Evolutionary conservation across 2,329 filamentous ascomycete species (phyloP).

Genomic region (Pseudodiploospora longispora): DNA sequence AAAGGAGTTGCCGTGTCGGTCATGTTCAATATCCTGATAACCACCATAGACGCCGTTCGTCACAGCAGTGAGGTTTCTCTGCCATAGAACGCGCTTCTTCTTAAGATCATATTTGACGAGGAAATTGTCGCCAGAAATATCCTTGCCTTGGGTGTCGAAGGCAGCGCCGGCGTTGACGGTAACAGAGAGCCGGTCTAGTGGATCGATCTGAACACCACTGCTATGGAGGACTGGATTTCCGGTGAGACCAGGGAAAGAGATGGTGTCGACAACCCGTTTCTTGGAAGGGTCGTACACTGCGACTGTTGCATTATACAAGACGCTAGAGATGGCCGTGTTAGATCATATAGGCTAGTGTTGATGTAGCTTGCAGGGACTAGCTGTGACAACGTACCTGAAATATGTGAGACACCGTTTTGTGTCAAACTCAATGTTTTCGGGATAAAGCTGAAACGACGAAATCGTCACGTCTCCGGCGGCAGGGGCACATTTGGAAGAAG

Average conservation of each 20-base stretch:
- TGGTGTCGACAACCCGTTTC: constrained; percentile 15
- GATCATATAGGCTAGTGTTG: no score
- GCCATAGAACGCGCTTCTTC: constrained; percentile 19
- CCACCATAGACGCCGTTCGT: constrained; percentile 24
- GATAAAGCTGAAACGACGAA: constrained; percentile 2
- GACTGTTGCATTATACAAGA: constrained; percentile 2
- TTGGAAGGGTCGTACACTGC: constrained; percentile 2
- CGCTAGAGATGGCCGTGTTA: background rate
- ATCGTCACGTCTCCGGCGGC: no score
- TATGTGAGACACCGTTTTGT: constrained; percentile 12
- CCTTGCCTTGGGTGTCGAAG: constrained; percentile 24
- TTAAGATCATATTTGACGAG: constrained; percentile 27
- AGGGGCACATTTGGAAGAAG: no score
- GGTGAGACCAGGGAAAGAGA: constrained; percentile 22
- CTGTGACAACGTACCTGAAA: constrained; percentile 9
- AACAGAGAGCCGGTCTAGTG: constrained; percentile 24
- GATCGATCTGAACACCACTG: constrained; percentile 28
- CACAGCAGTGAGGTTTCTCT: constrained; percentile 22
- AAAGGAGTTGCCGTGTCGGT: constrained; percentile 26
- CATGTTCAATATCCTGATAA: constrained; percentile 32
- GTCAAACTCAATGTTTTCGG: constrained; percentile 16
- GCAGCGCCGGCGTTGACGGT: constrained; percentile 26
- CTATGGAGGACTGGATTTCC: constrained; percentile 9
- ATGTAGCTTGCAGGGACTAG: background rate
- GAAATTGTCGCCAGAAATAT: constrained; percentile 28